Evolutionary conservation across 352 stramenopile genomes (phyloP).

Genomic region (Plasmopara muralis): DNA sequence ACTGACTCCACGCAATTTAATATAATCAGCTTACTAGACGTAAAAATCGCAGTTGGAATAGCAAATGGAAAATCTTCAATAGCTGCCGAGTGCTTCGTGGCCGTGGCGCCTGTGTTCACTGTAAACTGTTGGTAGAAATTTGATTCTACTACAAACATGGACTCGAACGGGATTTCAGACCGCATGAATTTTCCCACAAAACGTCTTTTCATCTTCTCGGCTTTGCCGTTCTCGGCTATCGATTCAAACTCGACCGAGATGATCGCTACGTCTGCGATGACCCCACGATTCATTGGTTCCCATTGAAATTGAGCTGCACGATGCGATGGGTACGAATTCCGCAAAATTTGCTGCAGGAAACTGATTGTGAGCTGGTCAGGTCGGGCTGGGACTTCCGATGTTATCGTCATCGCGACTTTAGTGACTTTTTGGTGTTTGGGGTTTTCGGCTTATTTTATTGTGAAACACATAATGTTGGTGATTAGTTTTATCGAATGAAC

Average conservation of each 20-base stretch:
- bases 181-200: constrained; percentile 75
- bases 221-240: constrained; percentile 1
- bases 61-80: constrained; percentile 43
- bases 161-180: constrained; percentile 71
- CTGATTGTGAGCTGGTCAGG: constrained; percentile 39
- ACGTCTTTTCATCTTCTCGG: constrained; percentile 14
- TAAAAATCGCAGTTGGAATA: constrained; percentile 47
- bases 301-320: constrained; percentile 45
- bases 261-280: constrained; percentile 71
- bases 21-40: constrained; percentile 65
- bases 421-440: too few relatives aligned
- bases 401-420: constrained; percentile 9
- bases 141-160: constrained; percentile 75
- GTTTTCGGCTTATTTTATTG: not conserved
- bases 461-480: not conserved
- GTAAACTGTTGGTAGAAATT: constrained; percentile 60
- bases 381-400: constrained; percentile 20
- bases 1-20: constrained; percentile 49
- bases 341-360: constrained; percentile 47
- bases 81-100: constrained; percentile 17
- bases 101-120: constrained; percentile 9
- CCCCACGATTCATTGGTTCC: constrained; percentile 61
- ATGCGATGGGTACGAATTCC: constrained; percentile 12
- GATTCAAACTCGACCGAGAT: constrained; percentile 31
- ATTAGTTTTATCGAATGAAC: not conserved